These are phyloP conservation scores for Pseudozyma hubeiensis DNA, from an alignment of 1,284 basidiomycete genomes.

Conservation along the genomic window DNA sequence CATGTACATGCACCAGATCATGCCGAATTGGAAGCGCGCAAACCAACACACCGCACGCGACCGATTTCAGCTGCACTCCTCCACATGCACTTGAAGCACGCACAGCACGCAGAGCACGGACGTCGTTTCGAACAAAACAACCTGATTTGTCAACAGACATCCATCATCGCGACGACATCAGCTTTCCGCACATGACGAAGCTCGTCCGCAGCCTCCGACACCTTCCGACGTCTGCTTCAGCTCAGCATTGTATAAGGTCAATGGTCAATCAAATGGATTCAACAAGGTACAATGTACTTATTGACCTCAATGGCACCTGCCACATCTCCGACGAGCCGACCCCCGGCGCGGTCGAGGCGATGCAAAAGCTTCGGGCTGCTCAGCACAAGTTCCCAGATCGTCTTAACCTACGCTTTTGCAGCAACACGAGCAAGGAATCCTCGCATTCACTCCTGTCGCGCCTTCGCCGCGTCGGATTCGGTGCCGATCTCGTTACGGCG, in stretches of 20 bases:
- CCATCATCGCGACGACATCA: background rate
- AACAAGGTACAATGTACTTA: conserved; percentile 39
- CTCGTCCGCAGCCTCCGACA: background rate
- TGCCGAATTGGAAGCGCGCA: background rate
- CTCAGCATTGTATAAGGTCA: background rate
- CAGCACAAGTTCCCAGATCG: conserved; percentile 13
- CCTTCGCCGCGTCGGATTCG: conserved; percentile 21
- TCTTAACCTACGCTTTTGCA: conserved; percentile 41
- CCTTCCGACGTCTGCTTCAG: background rate
- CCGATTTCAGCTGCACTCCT: conserved; percentile 1
- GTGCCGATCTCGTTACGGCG: conserved; percentile 13
- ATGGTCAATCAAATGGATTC: conserved; percentile 2
- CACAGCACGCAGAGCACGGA: background rate
- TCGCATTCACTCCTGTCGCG: conserved; percentile 27
- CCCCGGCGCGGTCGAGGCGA: conserved; percentile 23
- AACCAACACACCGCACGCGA: background rate
- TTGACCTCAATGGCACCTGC: conserved; percentile 49
- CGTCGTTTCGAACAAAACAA: background rate
- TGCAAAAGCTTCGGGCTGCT: conserved; percentile 23
- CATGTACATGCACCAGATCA: no score
- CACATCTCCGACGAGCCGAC: conserved; percentile 42
- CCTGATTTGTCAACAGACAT: background rate
- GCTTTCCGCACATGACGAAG: background rate
- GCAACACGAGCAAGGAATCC: conserved; percentile 48
- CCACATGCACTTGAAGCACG: conserved; percentile 4